Base-by-base conservation (phyloP, 768 basidiomycete genomes). In the Chiua virens region DNA sequence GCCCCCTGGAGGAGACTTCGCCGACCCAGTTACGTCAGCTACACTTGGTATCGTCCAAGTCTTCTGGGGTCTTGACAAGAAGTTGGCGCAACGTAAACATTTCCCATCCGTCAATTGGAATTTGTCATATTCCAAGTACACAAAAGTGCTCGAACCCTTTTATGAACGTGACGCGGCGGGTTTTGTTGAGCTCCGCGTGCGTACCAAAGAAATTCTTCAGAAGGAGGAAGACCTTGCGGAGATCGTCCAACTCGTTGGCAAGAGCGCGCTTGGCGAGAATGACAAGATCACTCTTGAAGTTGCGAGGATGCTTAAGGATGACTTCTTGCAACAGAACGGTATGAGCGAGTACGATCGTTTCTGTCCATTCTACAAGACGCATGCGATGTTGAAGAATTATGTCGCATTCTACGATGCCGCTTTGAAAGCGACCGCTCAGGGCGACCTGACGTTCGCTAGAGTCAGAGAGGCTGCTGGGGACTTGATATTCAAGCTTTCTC, bases 81-180 rank as follows among this genome's bases (percentile, higher is more conserved):
- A 96, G 68, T 85, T 98, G 52, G 97, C 97, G 3, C 97, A 98
- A 69, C 83, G 96, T 56, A 98, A 99, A 71, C 95, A 99, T 69
- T 99, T 99, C 81, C 97, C 97, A 2, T 97, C 95, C n/a, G 96
- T 99, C 70, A 98, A 99, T 75, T 99, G 97, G 97, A 97, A 87
- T 58, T 75, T 97, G n/a, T 99, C 97, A 10, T 98, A 98, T 71
- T 98, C 97, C 52, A 99, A 99, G 71, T 98, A 99, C 73, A 89
- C 87, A 55, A 95, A 94, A 66, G 85, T 94, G 10, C 82, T 98
- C 36, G 94, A 96, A 62, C 82, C 89, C 1, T 87, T 94, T 71
- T 99, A 98, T 71, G 94, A 98, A 70, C 73, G 78, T 38, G 86
- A 86, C 45, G 86, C 92, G 62, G 90, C 93, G 5, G 96, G 93